A percentile compares a stretch with the other conserved stretches of the same genome.
These are phyloP conservation scores for Calycina herbarum DNA, from an alignment of 2,329 filamentous ascomycete species.

Conservation along the genomic window DNA sequence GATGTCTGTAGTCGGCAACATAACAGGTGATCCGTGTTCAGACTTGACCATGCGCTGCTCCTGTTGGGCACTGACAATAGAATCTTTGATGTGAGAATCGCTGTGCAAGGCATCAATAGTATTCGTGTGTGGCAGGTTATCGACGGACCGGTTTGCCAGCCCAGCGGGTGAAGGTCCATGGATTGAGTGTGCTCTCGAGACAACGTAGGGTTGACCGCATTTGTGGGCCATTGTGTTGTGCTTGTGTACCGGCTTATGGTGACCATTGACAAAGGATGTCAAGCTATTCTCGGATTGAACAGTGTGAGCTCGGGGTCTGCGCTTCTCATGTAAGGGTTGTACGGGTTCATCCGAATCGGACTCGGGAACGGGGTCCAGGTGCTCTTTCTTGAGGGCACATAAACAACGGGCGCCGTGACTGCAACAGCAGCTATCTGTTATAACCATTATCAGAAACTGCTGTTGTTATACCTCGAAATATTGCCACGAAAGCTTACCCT, in stretches of 20 bases:
- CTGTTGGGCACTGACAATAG: slow-evolving; percentile 39
- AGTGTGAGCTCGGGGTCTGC: slow-evolving; percentile 60
- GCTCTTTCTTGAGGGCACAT: slow-evolving; percentile 64
- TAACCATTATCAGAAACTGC: slow-evolving; percentile 37
- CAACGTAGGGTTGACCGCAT: slow-evolving; percentile 57
- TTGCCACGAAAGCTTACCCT: slow-evolving; percentile 39
- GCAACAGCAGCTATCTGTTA: slow-evolving; percentile 66
- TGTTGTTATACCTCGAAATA: slow-evolving; percentile 21
- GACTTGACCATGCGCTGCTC: slow-evolving; percentile 58
- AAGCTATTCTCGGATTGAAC: slow-evolving; percentile 59
- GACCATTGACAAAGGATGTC: slow-evolving; percentile 62
- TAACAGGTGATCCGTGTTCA: slow-evolving; percentile 59
- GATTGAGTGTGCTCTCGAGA: slow-evolving; percentile 58
- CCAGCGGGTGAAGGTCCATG: slow-evolving; percentile 50
- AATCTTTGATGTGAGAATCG: slow-evolving; percentile 41
- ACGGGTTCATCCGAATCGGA: slow-evolving; percentile 57
- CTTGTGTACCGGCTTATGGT: slow-evolving; percentile 63
- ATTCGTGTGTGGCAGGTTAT: slow-evolving; percentile 45
- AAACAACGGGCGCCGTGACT: slow-evolving; percentile 68
- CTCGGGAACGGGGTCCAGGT: slow-evolving; percentile 63
- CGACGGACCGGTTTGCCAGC: slow-evolving; percentile 49
- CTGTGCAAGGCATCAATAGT: slow-evolving; percentile 42
- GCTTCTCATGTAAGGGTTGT: slow-evolving; percentile 41
- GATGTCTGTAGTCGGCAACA: slow-evolving; percentile 50
- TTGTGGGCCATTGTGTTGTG: slow-evolving; percentile 61